phyloP scores from a whole-genome alignment of 345 rosid species.

The Cardamine chenopodiifolia region DNA sequence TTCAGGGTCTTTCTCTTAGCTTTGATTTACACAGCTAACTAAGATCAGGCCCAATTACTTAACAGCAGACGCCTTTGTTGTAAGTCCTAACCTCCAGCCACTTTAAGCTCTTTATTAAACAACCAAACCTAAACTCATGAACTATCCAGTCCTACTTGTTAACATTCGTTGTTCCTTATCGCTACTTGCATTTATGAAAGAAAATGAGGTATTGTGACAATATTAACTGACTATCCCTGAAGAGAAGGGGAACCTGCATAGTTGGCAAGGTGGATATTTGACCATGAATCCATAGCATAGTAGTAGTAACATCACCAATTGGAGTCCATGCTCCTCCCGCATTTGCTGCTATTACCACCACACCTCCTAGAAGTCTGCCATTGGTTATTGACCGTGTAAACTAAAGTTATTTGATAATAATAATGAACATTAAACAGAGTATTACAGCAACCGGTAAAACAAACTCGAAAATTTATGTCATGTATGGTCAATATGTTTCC shows the following conservation, averaged over 20 bases:
- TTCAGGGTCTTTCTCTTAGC: neutral
- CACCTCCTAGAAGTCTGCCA: constrained; percentile 90
- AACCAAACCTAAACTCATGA: constrained; percentile 3
- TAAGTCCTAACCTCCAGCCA: neutral
- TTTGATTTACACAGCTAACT: neutral
- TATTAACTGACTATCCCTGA: constrained; percentile 3
- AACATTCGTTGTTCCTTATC: neutral
- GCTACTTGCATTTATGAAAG: neutral
- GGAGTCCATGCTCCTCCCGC: constrained; percentile 99
- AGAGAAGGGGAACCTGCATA: constrained; percentile 65
- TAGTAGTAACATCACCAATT: constrained; percentile 97
- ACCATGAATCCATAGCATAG: constrained; percentile 99
- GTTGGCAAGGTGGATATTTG: constrained; percentile 84
- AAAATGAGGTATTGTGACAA: constrained; percentile 7
- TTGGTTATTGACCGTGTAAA: constrained; percentile 19
- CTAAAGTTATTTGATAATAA: neutral
- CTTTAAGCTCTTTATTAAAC: too few species aligned
- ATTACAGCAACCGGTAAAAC: neutral
- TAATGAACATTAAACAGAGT: constrained; percentile 2
- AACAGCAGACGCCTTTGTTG: neutral
- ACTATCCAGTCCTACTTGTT: constrained; percentile 7
- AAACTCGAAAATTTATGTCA: neutral
- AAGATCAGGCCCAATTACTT: neutral
- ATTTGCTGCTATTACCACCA: constrained; percentile 94
- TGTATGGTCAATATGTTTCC: neutral